Percentiles rank a stretch among this genome's conserved stretches.
These are phyloP conservation scores for Rhexocercosporidium sp. DNA, from an alignment of 2,329 filamentous ascomycete species.

Conservation along the genomic window DNA sequence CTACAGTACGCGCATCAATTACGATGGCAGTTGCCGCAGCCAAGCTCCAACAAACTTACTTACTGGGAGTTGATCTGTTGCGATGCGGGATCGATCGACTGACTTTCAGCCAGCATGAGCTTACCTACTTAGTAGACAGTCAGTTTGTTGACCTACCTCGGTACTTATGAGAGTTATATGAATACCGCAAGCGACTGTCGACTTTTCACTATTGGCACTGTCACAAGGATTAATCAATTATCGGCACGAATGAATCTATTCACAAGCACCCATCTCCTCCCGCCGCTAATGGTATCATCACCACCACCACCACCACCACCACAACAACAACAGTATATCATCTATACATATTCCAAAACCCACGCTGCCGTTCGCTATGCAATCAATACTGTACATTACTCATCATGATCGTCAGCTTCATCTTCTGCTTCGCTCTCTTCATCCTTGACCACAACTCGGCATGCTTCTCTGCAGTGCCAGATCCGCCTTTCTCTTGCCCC, in stretches of 20 bases:
- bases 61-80: not conserved
- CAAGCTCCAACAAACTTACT: not conserved
- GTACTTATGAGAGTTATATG: no score
- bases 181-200: no score
- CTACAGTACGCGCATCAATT: no score
- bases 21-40: not conserved
- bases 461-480: slow-evolving; percentile 67
- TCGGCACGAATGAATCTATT: not conserved
- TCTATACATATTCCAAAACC: slow-evolving; percentile 17
- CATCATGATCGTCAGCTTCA: slow-evolving; percentile 27
- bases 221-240: not conserved
- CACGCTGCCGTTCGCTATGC: slow-evolving; percentile 22
- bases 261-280: not conserved
- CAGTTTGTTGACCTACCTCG: no score
- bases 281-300: not conserved
- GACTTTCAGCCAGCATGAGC: no score
- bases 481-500: slow-evolving; percentile 65
- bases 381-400: slow-evolving; percentile 28
- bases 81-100: no score
- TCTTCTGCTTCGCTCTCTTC: slow-evolving; percentile 33
- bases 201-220: no score
- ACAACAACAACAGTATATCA: not conserved
- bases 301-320: not conserved
- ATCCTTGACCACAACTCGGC: slow-evolving; percentile 59
- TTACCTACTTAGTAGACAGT: no score